phyloP scores from a whole-genome alignment of 1,139 yeast genomes.

The Hyphopichia wangnamkhiaoensis region DNA sequence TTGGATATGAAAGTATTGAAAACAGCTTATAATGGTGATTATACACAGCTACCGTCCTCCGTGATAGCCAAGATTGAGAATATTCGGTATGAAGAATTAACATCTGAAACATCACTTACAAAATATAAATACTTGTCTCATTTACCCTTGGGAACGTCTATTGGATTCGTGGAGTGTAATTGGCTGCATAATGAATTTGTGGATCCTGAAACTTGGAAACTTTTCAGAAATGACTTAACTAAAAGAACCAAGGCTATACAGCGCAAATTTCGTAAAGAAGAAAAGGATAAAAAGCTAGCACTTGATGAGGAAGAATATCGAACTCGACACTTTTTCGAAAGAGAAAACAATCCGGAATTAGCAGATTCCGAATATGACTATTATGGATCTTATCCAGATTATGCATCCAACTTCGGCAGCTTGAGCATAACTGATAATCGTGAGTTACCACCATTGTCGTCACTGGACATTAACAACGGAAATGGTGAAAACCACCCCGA shows the following conservation, averaged over 20 bases:
- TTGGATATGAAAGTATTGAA: constrained; percentile 76
- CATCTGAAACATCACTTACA: constrained; percentile 53
- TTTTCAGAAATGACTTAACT: constrained; percentile 59
- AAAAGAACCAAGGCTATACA: constrained; percentile 58
- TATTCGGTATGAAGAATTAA: constrained; percentile 61
- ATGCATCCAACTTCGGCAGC: constrained; percentile 26
- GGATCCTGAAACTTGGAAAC: constrained; percentile 51
- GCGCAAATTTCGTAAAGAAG: constrained; percentile 64
- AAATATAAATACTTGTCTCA: constrained; percentile 77
- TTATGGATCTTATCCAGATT: constrained; percentile 13
- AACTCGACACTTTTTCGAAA: constrained; percentile 55
- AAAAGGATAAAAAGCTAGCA: constrained; percentile 60
- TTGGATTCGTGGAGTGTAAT: constrained; percentile 83
- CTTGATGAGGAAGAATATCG: constrained; percentile 61
- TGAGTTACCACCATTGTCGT: constrained; percentile 21
- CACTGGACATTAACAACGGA: constrained; percentile 7
- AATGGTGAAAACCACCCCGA: constrained; percentile 6
- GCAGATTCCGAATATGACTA: constrained; percentile 18
- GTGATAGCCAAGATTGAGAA: constrained; percentile 67
- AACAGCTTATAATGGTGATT: constrained; percentile 57
- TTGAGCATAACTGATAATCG: constrained; percentile 34
- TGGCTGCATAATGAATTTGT: constrained; percentile 58
- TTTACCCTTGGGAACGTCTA: constrained; percentile 79
- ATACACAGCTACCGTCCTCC: constrained; percentile 65
- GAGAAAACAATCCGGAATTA: constrained; percentile 48